phyloP scores from a whole-genome alignment of 1,139 yeast species.

The Pichia kudriavzevii region DNA sequence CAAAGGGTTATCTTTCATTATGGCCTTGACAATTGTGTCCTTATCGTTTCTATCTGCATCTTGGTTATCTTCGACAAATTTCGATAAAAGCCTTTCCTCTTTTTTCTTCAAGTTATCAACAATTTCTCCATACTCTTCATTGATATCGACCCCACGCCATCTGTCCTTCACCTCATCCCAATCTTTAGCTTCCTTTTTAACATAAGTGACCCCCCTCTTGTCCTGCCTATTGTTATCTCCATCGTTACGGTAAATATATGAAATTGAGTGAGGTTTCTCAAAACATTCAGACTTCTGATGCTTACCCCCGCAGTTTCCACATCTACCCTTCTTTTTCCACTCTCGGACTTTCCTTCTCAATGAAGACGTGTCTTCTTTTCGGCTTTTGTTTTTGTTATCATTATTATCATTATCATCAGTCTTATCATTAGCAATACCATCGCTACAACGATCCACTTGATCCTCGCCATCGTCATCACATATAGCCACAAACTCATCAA shows the following conservation, averaged over 20 bases:
- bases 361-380: slow-evolving; percentile 10
- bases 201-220: slow-evolving; percentile 9
- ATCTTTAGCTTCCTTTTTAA: slow-evolving; percentile 36
- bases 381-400: slow-evolving; percentile 4
- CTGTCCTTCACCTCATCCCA: slow-evolving; percentile 69
- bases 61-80: slow-evolving; percentile 31
- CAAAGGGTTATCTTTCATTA: slow-evolving; percentile 12
- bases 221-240: slow-evolving; percentile 24
- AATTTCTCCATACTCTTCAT: slow-evolving; percentile 47
- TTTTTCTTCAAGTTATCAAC: slow-evolving; percentile 38
- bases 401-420: slow-evolving; percentile 1
- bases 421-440: too few species aligned
- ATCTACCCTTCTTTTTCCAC: slow-evolving; percentile 32
- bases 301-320: slow-evolving; percentile 47
- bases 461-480: slow-evolving; percentile 12
- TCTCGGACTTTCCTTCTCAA: slow-evolving; percentile 19
- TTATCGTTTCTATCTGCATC: slow-evolving; percentile 25
- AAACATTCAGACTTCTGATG: slow-evolving; percentile 43
- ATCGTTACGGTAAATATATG: slow-evolving; percentile 18
- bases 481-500: slow-evolving; percentile 26
- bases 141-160: slow-evolving; percentile 66
- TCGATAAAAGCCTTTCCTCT: slow-evolving; percentile 20
- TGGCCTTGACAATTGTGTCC: slow-evolving; percentile 8
- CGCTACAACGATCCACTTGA: slow-evolving; percentile 1
- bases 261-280: slow-evolving; percentile 38